These are phyloP conservation scores for Colletotrichum somersetense DNA, from an alignment of 2,329 filamentous ascomycete genomes.

Conservation along the genomic window DNA sequence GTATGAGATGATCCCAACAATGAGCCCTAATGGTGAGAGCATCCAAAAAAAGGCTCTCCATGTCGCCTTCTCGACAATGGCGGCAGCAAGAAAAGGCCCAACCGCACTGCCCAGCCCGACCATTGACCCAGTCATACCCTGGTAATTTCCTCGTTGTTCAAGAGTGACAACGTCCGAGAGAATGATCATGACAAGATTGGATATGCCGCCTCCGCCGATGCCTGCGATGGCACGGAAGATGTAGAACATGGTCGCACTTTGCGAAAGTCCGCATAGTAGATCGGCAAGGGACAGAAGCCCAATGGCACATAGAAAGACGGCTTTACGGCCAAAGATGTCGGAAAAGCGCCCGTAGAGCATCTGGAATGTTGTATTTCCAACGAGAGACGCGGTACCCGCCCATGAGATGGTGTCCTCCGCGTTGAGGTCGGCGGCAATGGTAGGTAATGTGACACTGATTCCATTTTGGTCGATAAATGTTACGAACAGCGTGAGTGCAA, in stretches of 20 bases:
- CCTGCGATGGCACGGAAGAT: slow-evolving; percentile 71
- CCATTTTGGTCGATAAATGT: slow-evolving; percentile 70
- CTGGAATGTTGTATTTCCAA: slow-evolving; percentile 73
- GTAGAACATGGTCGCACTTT: slow-evolving; percentile 70
- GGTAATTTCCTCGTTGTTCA: slow-evolving; percentile 69
- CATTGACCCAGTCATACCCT: slow-evolving; percentile 57
- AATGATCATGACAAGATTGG: slow-evolving; percentile 71
- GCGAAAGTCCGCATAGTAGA: slow-evolving; percentile 69
- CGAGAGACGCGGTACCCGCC: slow-evolving; percentile 65
- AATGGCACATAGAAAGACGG: slow-evolving; percentile 66
- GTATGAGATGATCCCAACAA: slow-evolving; percentile 59
- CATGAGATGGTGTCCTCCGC: slow-evolving; percentile 66
- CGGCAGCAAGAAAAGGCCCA: slow-evolving; percentile 59
- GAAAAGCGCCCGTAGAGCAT: slow-evolving; percentile 73
- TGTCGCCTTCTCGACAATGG: slow-evolving; percentile 52
- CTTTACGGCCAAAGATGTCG: slow-evolving; percentile 72
- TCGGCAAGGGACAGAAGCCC: slow-evolving; percentile 67
- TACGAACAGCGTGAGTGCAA: slow-evolving; percentile 66
- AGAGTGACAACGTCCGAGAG: slow-evolving; percentile 71
- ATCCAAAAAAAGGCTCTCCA: slow-evolving; percentile 61
- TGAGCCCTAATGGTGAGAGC: slow-evolving; percentile 62
- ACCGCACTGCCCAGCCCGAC: slow-evolving; percentile 57
- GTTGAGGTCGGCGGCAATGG: slow-evolving; percentile 61
- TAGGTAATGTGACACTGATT: slow-evolving; percentile 64
- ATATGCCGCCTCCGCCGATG: slow-evolving; percentile 72